phyloP scores from a whole-genome alignment of 306 rosid genomes.

The Glycine tomentella region DNA sequence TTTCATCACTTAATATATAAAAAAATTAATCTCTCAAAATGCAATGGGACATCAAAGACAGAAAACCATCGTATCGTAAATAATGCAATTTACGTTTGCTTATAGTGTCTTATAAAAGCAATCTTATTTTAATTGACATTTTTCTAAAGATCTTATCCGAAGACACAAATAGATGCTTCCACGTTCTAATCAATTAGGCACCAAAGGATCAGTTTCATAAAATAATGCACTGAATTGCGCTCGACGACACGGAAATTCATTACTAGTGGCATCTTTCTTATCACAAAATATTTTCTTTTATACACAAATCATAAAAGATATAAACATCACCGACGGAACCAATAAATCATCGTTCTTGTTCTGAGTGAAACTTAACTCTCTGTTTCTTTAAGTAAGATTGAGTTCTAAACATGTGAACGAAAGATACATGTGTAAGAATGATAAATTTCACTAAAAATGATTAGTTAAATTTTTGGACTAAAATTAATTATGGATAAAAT shows the following conservation, averaged over 20 bases:
- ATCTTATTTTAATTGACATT: neutral
- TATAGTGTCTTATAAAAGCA: neutral
- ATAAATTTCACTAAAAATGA: no score
- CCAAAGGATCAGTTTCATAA: neutral
- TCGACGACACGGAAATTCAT: neutral
- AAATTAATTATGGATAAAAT: no score
- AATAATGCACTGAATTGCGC: neutral
- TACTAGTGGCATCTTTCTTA: neutral
- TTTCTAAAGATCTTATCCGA: conserved; percentile 8
- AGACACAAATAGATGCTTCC: neutral
- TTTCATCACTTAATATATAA: neutral
- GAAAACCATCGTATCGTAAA: neutral
- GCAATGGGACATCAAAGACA: neutral
- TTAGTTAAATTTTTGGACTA: no score
- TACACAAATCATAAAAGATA: neutral
- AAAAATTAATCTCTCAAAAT: no score
- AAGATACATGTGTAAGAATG: no score
- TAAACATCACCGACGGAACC: neutral
- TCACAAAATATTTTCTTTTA: neutral
- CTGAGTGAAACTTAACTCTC: no score
- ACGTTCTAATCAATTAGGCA: neutral
- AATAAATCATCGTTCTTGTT: no score
- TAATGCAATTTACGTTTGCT: neutral
- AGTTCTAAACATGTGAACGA: no score
- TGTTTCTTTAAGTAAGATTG: no score